A percentile compares a stretch with the other conserved stretches of the same genome.
Conservation (phyloP, 352 stramenopile genomes). For the Bremia lactucae region DNA sequence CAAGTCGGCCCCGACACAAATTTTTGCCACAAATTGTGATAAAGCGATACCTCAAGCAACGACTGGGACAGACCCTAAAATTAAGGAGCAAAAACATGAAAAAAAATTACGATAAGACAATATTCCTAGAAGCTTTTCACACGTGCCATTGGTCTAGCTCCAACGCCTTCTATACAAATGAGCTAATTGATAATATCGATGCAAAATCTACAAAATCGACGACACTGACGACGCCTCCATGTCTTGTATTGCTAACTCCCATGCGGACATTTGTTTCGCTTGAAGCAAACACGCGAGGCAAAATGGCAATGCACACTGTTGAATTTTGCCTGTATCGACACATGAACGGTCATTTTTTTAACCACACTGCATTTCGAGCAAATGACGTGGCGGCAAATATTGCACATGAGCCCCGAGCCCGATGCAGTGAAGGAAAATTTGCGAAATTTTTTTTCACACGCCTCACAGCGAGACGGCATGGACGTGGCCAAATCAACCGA, state of each 20-base stretch:
- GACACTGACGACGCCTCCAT: slow-evolving; percentile 1
- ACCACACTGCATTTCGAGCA: slow-evolving; percentile 42
- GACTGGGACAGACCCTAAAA: no score
- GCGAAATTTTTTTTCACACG: slow-evolving; percentile 10
- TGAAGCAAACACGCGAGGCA: slow-evolving; percentile 36
- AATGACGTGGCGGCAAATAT: slow-evolving; percentile 30
- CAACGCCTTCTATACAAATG: no score
- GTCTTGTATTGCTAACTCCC: slow-evolving; percentile 22
- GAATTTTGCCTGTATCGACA: slow-evolving; percentile 18
- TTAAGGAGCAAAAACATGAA: no score
- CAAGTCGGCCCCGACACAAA: no score
- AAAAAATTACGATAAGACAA: no score
- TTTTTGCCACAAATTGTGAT: no score
- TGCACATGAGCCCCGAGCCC: slow-evolving; percentile 15
- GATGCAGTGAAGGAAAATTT: slow-evolving; percentile 12
- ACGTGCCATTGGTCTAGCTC: no score
- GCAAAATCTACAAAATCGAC: neutral
- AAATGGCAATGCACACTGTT: slow-evolving; percentile 32
- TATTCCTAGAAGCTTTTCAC: no score
- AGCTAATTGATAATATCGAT: no score
- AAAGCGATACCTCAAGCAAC: no score
- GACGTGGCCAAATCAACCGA: neutral
- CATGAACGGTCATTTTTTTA: slow-evolving; percentile 46
- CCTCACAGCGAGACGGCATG: slow-evolving; percentile 15
- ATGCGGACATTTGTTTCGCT: slow-evolving; percentile 32